phyloP scores from a whole-genome alignment of 257 asterid species.

The Solanum ossicruentum region DNA sequence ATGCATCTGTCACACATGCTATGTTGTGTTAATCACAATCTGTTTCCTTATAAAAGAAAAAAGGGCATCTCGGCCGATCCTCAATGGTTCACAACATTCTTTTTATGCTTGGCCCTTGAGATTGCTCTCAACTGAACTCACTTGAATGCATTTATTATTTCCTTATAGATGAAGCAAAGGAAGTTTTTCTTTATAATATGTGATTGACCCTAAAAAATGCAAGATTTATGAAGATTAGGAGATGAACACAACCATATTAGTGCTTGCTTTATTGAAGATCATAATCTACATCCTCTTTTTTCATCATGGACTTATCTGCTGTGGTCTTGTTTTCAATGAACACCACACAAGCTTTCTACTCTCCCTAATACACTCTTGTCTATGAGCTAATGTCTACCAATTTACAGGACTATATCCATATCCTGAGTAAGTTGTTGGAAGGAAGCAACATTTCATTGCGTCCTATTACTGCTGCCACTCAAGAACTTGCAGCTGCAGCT shows the following conservation, averaged over 20 bases:
- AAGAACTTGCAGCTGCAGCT: constrained; percentile 54
- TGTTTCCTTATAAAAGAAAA: too few species aligned
- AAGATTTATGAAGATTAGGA: not conserved
- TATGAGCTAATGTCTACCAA: not conserved
- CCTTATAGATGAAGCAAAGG: not conserved
- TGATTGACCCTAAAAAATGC: not conserved
- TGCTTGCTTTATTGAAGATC: not conserved
- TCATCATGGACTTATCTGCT: not conserved
- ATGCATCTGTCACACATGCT: not conserved
- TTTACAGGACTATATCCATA: constrained; percentile 41
- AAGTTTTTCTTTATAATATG: not conserved
- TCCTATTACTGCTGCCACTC: constrained; percentile 48
- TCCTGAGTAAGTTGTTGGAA: constrained; percentile 30
- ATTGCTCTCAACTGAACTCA: not conserved
- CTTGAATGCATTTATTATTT: not conserved
- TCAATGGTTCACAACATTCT: not conserved
- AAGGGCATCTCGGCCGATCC: too few species aligned
- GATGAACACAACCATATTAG: not conserved
- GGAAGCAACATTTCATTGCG: constrained; percentile 37
- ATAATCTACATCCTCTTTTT: not conserved
- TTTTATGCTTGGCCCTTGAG: not conserved
- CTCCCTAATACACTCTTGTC: not conserved
- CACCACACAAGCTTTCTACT: not conserved
- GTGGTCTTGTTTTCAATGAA: not conserved
- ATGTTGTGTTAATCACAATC: not conserved